A percentile compares a stretch with the other conserved stretches of the same genome.
Evolutionary conservation across 495 filamentous ascomycete species (phyloP).

Genomic region (Neurospora pannonica): DNA sequence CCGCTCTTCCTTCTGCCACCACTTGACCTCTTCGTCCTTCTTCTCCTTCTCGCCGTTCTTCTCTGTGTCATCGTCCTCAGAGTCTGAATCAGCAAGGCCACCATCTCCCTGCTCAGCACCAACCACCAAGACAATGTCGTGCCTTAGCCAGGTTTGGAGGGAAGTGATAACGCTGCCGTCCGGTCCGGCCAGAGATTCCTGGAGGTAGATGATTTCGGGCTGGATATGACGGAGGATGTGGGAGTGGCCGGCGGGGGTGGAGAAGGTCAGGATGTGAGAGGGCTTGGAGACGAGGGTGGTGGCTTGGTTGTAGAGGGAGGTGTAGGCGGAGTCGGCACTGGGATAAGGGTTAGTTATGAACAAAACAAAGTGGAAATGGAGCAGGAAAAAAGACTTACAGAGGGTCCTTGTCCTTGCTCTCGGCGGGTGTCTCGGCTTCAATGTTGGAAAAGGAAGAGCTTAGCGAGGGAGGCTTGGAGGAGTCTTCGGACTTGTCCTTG

Average conservation of each 20-base stretch:
- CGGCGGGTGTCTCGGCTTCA: slow-evolving; percentile 57
- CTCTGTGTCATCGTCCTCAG: slow-evolving; percentile 46
- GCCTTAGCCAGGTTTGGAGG: slow-evolving; percentile 75
- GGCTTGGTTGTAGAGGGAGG: slow-evolving; percentile 67
- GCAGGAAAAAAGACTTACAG: slow-evolving; percentile 32
- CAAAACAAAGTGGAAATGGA: neutral
- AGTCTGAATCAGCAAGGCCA: slow-evolving; percentile 83
- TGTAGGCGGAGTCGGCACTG: slow-evolving; percentile 59
- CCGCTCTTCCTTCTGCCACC: slow-evolving; percentile 76
- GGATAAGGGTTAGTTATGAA: too few relatives aligned
- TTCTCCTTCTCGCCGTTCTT: slow-evolving; percentile 30
- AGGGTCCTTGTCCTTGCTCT: slow-evolving; percentile 45
- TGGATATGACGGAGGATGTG: slow-evolving; percentile 77
- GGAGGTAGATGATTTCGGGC: slow-evolving; percentile 76
- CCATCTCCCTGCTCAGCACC: slow-evolving; percentile 76
- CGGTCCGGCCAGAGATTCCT: slow-evolving; percentile 64
- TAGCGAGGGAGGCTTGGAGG: slow-evolving; percentile 49
- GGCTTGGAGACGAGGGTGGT: slow-evolving; percentile 69
- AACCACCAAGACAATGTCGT: slow-evolving; percentile 70
- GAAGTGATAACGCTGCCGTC: slow-evolving; percentile 59
- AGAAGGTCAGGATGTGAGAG: slow-evolving; percentile 80
- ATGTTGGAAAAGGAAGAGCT: slow-evolving; percentile 86
- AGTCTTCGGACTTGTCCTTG: slow-evolving; percentile 47
- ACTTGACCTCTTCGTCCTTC: slow-evolving; percentile 35
- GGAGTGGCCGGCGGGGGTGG: slow-evolving; percentile 61